Evolutionary conservation across 2,329 filamentous ascomycete genomes (phyloP), one percentile per base, ranked within the genome.

Genomic region (Trichoderma endophyticum): DNA sequence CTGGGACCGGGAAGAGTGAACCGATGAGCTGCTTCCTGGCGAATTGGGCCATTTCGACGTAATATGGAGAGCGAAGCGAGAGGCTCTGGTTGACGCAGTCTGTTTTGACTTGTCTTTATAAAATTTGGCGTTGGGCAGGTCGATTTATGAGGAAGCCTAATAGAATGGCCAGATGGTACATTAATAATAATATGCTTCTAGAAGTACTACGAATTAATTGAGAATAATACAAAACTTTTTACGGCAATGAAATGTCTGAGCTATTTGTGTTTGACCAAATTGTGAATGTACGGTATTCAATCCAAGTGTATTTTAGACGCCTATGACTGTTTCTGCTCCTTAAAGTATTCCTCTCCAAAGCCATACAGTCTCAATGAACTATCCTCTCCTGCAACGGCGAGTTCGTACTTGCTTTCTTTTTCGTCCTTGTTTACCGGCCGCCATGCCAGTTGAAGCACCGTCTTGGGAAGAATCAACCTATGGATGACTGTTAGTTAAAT

Each of bases 381-480:
- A 78, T 91, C 89, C 76, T 91, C 89, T 65, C 89, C 86, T 26
- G 88, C 88, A 72, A 89, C 80, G 5, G 86, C 87, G 30, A 89
- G 77, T 74, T 86, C 83, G 51, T 77, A 77, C 48, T 73, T 64
- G 24, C 74, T 72, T 56, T 77, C 78, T 21, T 79, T 73, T 14
- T 80, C 77, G 32, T 79, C 74, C n/a, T 73, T 73, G 3, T 65
- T 60, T 1, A 76, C 74, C 6, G 91, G 92, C 73, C 89, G 86
- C 92, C 92, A 95, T 8, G 90, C 85, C 43, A 95, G 82, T 78
- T 92, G 90, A 28, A 89, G 86, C 26, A 93, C 86, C 2, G 90
- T 82, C 78, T 88, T 92, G 28, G 91, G 90, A 1, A 92, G 86
- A 62, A 73, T 76, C 51, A 80, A 74, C 39, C 81, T 82, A 70